Percentiles rank a stretch among this genome's conserved stretches.
Conservation (phyloP, 352 stramenopile genomes). For the Pythium myriotylum region DNA sequence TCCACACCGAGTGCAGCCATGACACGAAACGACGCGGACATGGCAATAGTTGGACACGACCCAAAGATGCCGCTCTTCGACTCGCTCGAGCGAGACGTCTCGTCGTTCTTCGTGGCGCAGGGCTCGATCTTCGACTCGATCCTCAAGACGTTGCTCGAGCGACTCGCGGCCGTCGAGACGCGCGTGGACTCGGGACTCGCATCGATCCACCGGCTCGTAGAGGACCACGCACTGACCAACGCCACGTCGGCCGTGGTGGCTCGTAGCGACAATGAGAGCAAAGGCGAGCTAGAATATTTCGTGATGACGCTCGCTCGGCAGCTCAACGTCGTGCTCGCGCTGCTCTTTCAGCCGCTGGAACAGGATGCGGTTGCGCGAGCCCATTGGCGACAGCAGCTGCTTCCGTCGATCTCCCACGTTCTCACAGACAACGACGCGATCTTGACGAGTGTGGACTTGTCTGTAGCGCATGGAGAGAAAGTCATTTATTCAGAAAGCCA, state of each 20-base stretch:
- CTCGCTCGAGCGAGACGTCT: slow-evolving; percentile 57
- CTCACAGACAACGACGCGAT: slow-evolving; percentile 65
- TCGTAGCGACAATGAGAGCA: not conserved
- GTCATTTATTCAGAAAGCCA: no score
- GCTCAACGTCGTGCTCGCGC: slow-evolving; percentile 61
- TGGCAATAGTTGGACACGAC: no score
- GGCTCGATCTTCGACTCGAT: slow-evolving; percentile 67
- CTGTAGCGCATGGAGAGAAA: not conserved
- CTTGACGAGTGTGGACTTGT: slow-evolving; percentile 43
- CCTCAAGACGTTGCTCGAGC: slow-evolving; percentile 58
- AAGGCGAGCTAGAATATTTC: slow-evolving; percentile 67
- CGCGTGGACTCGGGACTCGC: slow-evolving; percentile 33
- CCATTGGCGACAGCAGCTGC: slow-evolving; percentile 39
- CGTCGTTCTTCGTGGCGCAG: slow-evolving; percentile 72
- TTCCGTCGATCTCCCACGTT: slow-evolving; percentile 54
- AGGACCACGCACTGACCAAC: not conserved
- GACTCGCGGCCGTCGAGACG: slow-evolving; percentile 45
- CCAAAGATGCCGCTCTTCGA: slow-evolving; percentile 74
- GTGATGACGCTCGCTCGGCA: slow-evolving; percentile 58
- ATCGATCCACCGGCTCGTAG: slow-evolving; percentile 7
- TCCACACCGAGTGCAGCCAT: not conserved
- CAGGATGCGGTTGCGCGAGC: slow-evolving; percentile 30
- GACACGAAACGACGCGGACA: not conserved
- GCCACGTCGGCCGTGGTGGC: not conserved
- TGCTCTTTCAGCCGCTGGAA: slow-evolving; percentile 53